These are phyloP conservation scores for Bisporella sp. DNA, from an alignment of 2,329 filamentous ascomycete genomes.

Conservation along the genomic window DNA sequence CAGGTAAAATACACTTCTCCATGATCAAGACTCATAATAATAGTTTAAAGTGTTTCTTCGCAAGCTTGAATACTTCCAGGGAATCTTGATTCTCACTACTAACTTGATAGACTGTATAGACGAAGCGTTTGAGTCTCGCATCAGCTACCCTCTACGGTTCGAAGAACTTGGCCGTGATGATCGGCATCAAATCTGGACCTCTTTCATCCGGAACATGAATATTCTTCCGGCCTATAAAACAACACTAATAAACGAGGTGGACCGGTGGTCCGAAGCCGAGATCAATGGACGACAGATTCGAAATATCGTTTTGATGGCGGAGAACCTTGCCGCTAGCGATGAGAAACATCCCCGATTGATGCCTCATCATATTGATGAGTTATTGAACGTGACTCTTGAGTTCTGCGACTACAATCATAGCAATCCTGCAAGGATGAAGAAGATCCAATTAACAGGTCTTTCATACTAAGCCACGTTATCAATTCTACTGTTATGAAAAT, in stretches of 20 bases:
- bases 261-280: slow-evolving; percentile 2
- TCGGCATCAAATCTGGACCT: slow-evolving; percentile 4
- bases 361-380: too few relatives aligned
- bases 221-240: neutral
- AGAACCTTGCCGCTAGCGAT: neutral
- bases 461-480: too few relatives aligned
- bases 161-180: slow-evolving; percentile 1
- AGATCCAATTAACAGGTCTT: too few relatives aligned
- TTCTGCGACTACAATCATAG: too few relatives aligned
- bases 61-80: slow-evolving; percentile 10
- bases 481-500: too few relatives aligned
- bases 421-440: too few relatives aligned
- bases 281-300: slow-evolving; percentile 12
- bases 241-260: neutral
- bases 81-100: slow-evolving; percentile 24
- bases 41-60: neutral
- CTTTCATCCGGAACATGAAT: slow-evolving; percentile 3
- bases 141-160: slow-evolving; percentile 6
- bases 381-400: too few relatives aligned
- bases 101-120: slow-evolving; percentile 9
- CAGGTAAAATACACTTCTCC: slow-evolving; percentile 23
- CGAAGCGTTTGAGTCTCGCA: slow-evolving; percentile 9
- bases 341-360: too few relatives aligned
- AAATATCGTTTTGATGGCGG: slow-evolving; percentile 3
- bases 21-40: neutral